Evolutionary conservation across 202 grass and related monocot genomes (phyloP).

Genomic region (Saccharum hybrid): DNA sequence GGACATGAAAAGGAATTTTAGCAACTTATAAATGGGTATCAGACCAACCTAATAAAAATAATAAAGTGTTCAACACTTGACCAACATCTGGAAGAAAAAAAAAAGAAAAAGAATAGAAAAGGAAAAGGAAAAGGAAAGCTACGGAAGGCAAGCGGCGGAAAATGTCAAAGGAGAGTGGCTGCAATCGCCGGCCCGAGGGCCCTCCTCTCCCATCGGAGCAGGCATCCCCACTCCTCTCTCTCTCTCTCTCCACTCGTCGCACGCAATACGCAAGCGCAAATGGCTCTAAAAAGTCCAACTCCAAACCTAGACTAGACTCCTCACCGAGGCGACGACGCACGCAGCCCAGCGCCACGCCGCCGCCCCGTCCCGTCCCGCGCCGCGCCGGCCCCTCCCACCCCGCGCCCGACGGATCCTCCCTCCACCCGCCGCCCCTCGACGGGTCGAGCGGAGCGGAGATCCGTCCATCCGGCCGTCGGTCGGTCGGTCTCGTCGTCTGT

Average conservation of each 20-base stretch:
- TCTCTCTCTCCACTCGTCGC: slow-evolving; percentile 21
- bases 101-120: neutral
- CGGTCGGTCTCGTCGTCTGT: neutral
- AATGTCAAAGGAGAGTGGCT: slow-evolving; percentile 34
- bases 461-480: neutral
- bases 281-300: slow-evolving; percentile 41
- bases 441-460: slow-evolving; percentile 11
- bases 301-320: slow-evolving; percentile 43
- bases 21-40: neutral
- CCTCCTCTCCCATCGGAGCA: too few relatives aligned
- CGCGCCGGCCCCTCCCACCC: neutral
- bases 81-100: neutral
- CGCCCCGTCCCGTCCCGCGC: neutral
- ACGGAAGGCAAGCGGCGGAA: slow-evolving; percentile 18
- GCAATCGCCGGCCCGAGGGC: neutral
- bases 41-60: neutral
- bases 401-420: neutral
- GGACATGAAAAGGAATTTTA: neutral
- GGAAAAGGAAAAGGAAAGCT: neutral
- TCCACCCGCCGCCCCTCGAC: neutral
- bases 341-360: neutral
- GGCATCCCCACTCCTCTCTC: neutral
- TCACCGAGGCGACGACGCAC: neutral
- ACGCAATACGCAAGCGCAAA: slow-evolving; percentile 24
- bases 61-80: slow-evolving; percentile 8